These are phyloP conservation scores for Inonotus obliquus DNA, from an alignment of 1,284 basidiomycete species.

Conservation along the genomic window DNA sequence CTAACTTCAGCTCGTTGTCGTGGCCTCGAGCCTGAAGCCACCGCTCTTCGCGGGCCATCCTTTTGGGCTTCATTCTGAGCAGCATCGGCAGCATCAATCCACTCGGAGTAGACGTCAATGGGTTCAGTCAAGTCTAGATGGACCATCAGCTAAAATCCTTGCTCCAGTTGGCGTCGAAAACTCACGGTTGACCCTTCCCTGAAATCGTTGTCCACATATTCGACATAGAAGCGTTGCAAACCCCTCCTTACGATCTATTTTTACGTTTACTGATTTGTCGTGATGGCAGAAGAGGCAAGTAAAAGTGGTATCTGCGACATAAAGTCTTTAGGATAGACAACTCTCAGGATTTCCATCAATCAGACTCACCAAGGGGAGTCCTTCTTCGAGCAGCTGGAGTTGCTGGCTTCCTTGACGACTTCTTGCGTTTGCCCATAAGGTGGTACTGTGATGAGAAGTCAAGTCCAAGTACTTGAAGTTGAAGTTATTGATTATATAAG, in stretches of 20 bases:
- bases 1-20: slow-evolving; percentile 21
- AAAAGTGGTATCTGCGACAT: slow-evolving; percentile 60
- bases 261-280: slow-evolving; percentile 83
- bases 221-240: slow-evolving; percentile 72
- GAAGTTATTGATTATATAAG: neutral
- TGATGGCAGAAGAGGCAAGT: slow-evolving; percentile 91
- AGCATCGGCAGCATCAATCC: slow-evolving; percentile 88
- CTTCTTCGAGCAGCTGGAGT: slow-evolving; percentile 51
- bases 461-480: neutral
- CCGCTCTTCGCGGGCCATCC: neutral
- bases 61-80: slow-evolving; percentile 45
- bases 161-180: slow-evolving; percentile 21
- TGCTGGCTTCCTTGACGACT: slow-evolving; percentile 72
- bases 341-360: neutral
- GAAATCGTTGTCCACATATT: slow-evolving; percentile 78
- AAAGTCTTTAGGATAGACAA: slow-evolving; percentile 8
- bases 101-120: slow-evolving; percentile 88
- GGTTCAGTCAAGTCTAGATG: slow-evolving; percentile 74
- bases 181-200: slow-evolving; percentile 82
- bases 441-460: slow-evolving; percentile 6
- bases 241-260: slow-evolving; percentile 80
- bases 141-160: slow-evolving; percentile 17
- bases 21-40: slow-evolving; percentile 12
- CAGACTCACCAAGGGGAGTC: slow-evolving; percentile 61
- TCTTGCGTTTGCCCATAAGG: slow-evolving; percentile 87